Conservation (phyloP, 2,329 filamentous ascomycete species). For the Cordyceps pruinosa region DNA sequence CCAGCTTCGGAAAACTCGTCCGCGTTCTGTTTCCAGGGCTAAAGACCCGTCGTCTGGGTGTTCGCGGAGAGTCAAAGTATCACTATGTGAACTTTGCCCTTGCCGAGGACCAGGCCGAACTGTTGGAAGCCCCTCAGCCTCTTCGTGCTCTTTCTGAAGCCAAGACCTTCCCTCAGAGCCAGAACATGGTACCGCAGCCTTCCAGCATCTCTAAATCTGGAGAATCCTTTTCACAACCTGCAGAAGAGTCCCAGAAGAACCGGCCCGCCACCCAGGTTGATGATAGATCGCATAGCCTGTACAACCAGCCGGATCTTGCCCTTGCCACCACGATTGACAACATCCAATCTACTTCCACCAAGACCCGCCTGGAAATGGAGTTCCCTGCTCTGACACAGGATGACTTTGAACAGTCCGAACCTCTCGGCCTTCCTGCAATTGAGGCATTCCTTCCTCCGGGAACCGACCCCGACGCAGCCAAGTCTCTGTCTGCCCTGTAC, state of each 20-base stretch:
- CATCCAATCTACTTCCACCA: constrained; percentile 49
- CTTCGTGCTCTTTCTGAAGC: constrained; percentile 44
- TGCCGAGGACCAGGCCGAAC: constrained; percentile 48
- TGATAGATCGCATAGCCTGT: constrained; percentile 40
- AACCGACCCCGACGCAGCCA: constrained; percentile 81
- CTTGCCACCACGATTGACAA: constrained; percentile 53
- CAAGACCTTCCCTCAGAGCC: constrained; percentile 39
- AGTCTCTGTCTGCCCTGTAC: constrained; percentile 80
- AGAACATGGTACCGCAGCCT: constrained; percentile 36
- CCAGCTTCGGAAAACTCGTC: constrained; percentile 95
- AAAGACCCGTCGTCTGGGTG: constrained; percentile 83
- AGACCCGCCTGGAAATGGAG: constrained; percentile 51
- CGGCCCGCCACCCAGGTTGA: constrained; percentile 13
- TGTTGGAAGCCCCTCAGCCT: constrained; percentile 39
- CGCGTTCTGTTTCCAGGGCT: constrained; percentile 93
- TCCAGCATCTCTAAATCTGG: constrained; percentile 12
- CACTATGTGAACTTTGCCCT: constrained; percentile 73
- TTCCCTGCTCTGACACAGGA: constrained; percentile 55
- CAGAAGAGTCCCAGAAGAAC: constrained; percentile 17
- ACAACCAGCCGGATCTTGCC: constrained; percentile 52
- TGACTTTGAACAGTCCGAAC: constrained; percentile 51
- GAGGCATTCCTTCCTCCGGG: constrained; percentile 70
- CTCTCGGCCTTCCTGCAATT: constrained; percentile 78
- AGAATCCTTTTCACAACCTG: constrained; percentile 24
- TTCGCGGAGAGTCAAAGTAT: constrained; percentile 96